Base-by-base conservation (phyloP, 371 early-diverging fungal genomes). In the Mortierella sp. region DNA sequence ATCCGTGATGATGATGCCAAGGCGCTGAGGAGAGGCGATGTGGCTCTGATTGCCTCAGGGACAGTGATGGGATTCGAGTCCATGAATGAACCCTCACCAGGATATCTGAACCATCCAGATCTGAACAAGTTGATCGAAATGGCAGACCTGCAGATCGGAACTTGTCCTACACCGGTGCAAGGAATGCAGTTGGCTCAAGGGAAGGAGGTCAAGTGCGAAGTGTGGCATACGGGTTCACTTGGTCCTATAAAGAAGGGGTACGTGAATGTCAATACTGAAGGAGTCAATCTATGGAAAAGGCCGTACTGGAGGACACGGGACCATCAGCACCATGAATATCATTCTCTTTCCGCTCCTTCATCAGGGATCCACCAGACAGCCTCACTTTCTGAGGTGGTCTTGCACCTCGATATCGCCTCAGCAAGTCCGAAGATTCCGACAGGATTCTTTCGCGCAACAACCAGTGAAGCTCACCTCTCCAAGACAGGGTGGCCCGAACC, bases 81-180 rank as follows among this genome's bases (percentile, higher is more conserved):
- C 8, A 81, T 94, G 81, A 94, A 94, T 50, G 95, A 94, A 57
- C 95, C 95, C 6, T 57, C 68, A 57, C 83, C 84, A 11, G 94
- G 94, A 0, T 93, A 90, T 49, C 89, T 94, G 72, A 92, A 92
- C 2, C 64, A 93, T 9, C 58, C 80, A 6, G 81, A 81, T 26
- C 55, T 93, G 6, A 70, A 81, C 26, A 57, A 68, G 17, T 88
- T 88, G 59, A 87, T 90, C 64, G 88, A 87, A 3, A 78, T 83
- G 57, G 82, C 79, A 4, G 87, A 89, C 50, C 67, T 93, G 39
- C 85, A 89, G 23, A 87, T 88, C 68, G 91, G 90, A 2, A 80
- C 86, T 42, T 80, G 86, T 19, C 94, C 95, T 0, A 86, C 86
- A 4, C 89, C 93, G 3, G 63, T 94, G 17, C 88, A 93, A 50